Evolutionary conservation across 768 basidiomycete genomes (phyloP).

Genomic region (Lyophyllum decastes): DNA sequence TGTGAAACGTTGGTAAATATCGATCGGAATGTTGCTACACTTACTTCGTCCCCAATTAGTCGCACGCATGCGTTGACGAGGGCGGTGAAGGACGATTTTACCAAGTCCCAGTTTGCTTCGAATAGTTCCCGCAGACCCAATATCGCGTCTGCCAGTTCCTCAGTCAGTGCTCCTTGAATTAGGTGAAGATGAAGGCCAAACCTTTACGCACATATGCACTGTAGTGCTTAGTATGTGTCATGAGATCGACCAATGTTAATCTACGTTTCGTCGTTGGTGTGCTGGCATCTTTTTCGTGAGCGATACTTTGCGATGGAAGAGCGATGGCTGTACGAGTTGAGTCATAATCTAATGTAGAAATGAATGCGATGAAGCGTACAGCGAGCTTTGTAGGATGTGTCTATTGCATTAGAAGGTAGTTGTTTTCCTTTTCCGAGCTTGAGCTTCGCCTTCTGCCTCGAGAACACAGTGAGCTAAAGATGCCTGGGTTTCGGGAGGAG

Average conservation of each 20-base stretch:
- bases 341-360: neutral
- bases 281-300: constrained; percentile 50
- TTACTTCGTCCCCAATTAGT: constrained; percentile 81
- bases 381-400: constrained; percentile 94
- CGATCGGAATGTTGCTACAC: constrained; percentile 15
- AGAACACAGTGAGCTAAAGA: neutral
- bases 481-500: neutral
- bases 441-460: constrained; percentile 84
- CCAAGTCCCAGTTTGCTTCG: constrained; percentile 55
- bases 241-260: constrained; percentile 74
- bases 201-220: constrained; percentile 77
- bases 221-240: constrained; percentile 83
- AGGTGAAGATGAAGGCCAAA: constrained; percentile 20
- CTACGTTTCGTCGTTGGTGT: constrained; percentile 77
- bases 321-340: constrained; percentile 67
- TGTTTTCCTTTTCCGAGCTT: constrained; percentile 97
- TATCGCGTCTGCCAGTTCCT: constrained; percentile 59
- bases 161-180: neutral
- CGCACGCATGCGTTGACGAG: constrained; percentile 66
- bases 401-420: constrained; percentile 78
- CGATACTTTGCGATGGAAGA: constrained; percentile 83
- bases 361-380: constrained; percentile 53
- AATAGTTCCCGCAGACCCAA: constrained; percentile 73
- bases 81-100: constrained; percentile 51
- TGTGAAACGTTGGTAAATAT: constrained; percentile 30